Evolutionary conservation across 306 rosid genomes (phyloP).

Genomic region (Benincasa hispida): DNA sequence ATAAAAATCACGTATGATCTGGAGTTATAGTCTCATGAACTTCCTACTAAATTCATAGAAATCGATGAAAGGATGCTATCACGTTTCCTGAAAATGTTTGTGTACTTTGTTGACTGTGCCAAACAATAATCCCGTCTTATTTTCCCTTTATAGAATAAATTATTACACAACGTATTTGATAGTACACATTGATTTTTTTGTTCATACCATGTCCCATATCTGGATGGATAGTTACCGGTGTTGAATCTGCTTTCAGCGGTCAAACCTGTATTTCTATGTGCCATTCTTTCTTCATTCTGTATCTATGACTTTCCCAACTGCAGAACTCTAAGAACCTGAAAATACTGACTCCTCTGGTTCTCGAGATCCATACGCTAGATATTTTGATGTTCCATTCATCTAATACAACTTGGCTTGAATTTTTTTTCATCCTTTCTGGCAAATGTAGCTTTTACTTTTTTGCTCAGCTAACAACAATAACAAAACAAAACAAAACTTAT

Average conservation of each 20-base stretch:
- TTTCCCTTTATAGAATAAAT: conserved; percentile 2
- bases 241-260: background rate
- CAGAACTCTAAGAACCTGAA: background rate
- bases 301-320: background rate
- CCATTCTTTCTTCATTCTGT: background rate
- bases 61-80: background rate
- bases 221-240: background rate
- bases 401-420: background rate
- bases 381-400: background rate
- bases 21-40: background rate
- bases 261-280: background rate
- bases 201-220: background rate
- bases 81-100: background rate
- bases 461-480: background rate
- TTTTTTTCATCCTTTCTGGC: background rate
- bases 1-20: background rate
- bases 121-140: background rate
- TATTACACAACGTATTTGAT: background rate
- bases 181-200: background rate
- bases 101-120: background rate
- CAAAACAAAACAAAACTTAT: background rate
- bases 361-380: background rate
- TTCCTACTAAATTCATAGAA: background rate
- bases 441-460: background rate
- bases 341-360: background rate